Conservation (phyloP, 257 asterid species). For the Eucommia ulmoides region DNA sequence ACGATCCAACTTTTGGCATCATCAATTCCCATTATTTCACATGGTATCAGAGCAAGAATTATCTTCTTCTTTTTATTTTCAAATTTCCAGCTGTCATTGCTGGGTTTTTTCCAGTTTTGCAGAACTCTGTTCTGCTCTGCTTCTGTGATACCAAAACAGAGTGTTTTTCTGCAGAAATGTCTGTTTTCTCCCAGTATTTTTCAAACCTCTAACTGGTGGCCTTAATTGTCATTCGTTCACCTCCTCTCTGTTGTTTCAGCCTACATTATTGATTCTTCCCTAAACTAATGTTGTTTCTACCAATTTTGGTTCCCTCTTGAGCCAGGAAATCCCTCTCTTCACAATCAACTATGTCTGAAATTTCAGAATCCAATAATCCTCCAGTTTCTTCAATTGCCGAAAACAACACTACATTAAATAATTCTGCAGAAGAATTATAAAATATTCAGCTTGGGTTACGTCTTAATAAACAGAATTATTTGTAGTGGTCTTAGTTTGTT, state of each 20-base stretch:
- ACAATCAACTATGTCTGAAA: not conserved
- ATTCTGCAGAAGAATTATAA: too few relatives aligned
- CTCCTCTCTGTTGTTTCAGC: too few relatives aligned
- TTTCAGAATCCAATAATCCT: not conserved
- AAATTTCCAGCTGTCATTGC: not conserved
- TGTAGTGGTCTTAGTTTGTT: constrained; percentile 7
- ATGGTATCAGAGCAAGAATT: not conserved
- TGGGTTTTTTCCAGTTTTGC: not conserved
- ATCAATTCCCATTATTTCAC: not conserved
- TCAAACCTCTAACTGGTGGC: too few relatives aligned
- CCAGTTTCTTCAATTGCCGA: not conserved
- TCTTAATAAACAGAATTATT: not conserved
- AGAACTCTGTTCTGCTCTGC: not conserved
- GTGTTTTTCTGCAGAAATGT: too few relatives aligned
- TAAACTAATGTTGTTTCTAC: not conserved
- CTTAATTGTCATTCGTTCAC: too few relatives aligned
- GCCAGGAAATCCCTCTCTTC: not conserved
- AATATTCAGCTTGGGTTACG: not conserved
- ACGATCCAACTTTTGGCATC: too few relatives aligned
- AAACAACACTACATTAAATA: not conserved
- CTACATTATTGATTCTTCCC: not conserved
- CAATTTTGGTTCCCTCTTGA: not conserved
- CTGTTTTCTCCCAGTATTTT: too few relatives aligned
- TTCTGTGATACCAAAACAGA: not conserved
- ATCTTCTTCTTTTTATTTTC: not conserved